phyloP scores from a whole-genome alignment of 2,329 filamentous ascomycete genomes.

The Hymenoscyphus albidus region DNA sequence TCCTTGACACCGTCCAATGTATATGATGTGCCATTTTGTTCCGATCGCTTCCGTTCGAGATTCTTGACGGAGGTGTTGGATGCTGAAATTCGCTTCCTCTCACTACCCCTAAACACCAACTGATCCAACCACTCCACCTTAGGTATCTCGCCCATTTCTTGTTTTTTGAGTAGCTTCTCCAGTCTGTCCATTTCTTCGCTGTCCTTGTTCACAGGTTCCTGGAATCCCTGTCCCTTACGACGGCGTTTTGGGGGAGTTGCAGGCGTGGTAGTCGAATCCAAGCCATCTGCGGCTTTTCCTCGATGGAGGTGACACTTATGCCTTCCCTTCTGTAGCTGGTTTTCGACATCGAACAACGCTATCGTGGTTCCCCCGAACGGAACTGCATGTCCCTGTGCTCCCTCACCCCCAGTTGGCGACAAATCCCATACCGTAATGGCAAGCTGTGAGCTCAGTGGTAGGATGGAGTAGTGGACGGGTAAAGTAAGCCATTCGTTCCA shows the following conservation, averaged over 20 bases:
- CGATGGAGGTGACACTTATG: constrained; percentile 88
- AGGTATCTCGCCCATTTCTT: constrained; percentile 95
- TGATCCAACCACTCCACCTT: constrained; percentile 94
- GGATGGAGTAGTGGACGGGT: constrained; percentile 76
- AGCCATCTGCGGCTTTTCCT: constrained; percentile 78
- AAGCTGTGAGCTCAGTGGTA: constrained; percentile 77
- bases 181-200: constrained; percentile 83
- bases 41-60: constrained; percentile 45
- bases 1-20: constrained; percentile 30
- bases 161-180: constrained; percentile 89
- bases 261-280: constrained; percentile 75
- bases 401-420: constrained; percentile 70
- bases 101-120: constrained; percentile 84
- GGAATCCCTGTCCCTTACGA: constrained; percentile 43
- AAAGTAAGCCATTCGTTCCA: constrained; percentile 98
- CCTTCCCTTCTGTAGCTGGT: constrained; percentile 83
- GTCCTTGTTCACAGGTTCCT: constrained; percentile 60
- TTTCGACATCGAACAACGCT: constrained; percentile 86
- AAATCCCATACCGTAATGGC: constrained; percentile 96
- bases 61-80: constrained; percentile 61
- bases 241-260: constrained; percentile 56
- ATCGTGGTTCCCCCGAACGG: constrained; percentile 95
- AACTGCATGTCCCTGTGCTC: constrained; percentile 70
- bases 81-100: constrained; percentile 66
- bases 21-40: constrained; percentile 32